Evolutionary conservation across 2,329 filamentous ascomycete species (phyloP).

Genomic region (Boeremia exigua): DNA sequence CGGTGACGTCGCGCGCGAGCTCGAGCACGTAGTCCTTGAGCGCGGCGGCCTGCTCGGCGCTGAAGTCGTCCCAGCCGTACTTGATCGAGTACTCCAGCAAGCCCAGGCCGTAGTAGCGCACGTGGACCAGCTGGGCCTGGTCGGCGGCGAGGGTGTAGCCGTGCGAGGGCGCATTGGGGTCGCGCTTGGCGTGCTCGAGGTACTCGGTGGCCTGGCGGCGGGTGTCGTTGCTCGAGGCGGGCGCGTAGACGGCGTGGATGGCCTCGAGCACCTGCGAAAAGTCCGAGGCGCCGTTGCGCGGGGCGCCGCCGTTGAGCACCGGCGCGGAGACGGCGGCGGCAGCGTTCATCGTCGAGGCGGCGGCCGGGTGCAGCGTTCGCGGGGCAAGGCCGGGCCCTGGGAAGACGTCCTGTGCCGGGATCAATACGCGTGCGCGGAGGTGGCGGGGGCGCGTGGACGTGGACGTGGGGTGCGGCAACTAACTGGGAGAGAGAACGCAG

Average conservation of each 20-base stretch:
- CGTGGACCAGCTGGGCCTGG: slow-evolving; percentile 74
- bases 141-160: slow-evolving; percentile 84
- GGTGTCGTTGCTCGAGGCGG: slow-evolving; percentile 78
- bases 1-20: slow-evolving; percentile 74
- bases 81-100: slow-evolving; percentile 89
- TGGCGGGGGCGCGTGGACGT: slow-evolving; percentile 1
- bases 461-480: neutral
- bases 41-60: slow-evolving; percentile 68
- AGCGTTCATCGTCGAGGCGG: slow-evolving; percentile 41
- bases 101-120: slow-evolving; percentile 92
- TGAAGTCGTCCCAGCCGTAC: slow-evolving; percentile 81
- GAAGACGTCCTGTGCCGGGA: slow-evolving; percentile 8
- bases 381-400: slow-evolving; percentile 14
- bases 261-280: slow-evolving; percentile 79
- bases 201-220: slow-evolving; percentile 84
- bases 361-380: slow-evolving; percentile 12
- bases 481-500: slow-evolving; percentile 15
- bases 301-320: slow-evolving; percentile 29
- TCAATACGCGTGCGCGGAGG: slow-evolving; percentile 5
- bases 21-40: slow-evolving; percentile 79
- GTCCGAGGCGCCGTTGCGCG: slow-evolving; percentile 33
- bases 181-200: slow-evolving; percentile 83
- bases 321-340: slow-evolving; percentile 37
- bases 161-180: slow-evolving; percentile 79
- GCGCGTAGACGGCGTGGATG: slow-evolving; percentile 84